phyloP scores from a whole-genome alignment of 139 green algal species.

The Chlorella sp. region DNA sequence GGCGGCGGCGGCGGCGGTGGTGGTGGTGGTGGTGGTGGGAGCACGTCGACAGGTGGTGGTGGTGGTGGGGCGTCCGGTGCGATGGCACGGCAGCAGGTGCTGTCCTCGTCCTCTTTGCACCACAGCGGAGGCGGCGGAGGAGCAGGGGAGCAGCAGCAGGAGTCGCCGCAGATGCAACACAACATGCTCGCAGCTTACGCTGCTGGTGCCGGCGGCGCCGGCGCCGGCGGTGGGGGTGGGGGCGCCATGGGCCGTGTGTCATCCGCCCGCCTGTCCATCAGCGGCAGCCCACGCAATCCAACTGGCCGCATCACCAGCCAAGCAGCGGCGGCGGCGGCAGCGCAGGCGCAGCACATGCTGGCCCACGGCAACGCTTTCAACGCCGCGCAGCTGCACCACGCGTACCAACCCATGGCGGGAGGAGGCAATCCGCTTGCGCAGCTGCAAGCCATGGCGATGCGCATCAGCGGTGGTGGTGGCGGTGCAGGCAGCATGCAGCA shows the following conservation, averaged over 20 bases:
- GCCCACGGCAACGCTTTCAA: background rate
- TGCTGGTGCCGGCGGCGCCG: too few species aligned
- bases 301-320: background rate
- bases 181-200: too few species aligned
- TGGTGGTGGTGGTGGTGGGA: background rate
- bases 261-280: background rate
- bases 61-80: too few species aligned
- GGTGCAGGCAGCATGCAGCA: background rate
- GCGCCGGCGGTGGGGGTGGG: background rate
- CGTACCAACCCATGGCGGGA: too few species aligned
- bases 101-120: too few species aligned
- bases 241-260: too few species aligned
- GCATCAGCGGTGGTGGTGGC: background rate
- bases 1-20: background rate
- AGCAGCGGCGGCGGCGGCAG: background rate
- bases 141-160: too few species aligned
- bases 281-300: background rate
- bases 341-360: background rate
- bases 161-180: too few species aligned
- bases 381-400: too few species aligned
- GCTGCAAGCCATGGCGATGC: background rate
- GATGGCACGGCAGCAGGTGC: too few species aligned
- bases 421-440: too few species aligned
- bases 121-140: background rate
- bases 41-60: too few species aligned